Evolutionary conservation across 805 yeast species (phyloP).

Genomic region (Wickerhamiella domercqiae): DNA sequence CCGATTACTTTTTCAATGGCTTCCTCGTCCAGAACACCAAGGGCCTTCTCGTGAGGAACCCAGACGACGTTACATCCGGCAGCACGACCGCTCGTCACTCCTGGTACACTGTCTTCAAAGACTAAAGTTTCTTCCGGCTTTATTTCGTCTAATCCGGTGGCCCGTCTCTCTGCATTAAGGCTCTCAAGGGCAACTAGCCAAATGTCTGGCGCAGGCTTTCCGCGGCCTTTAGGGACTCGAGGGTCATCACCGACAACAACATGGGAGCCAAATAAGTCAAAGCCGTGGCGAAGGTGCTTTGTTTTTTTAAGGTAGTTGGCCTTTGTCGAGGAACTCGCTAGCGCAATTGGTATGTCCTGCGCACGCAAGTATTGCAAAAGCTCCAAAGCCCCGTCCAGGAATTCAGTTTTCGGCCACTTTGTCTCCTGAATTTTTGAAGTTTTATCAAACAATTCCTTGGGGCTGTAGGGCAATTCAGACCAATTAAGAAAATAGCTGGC

Average conservation of each 20-base stretch:
- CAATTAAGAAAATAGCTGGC: slow-evolving; percentile 48
- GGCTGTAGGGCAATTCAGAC: slow-evolving; percentile 50
- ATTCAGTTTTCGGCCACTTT: slow-evolving; percentile 48
- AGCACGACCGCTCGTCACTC: slow-evolving; percentile 67
- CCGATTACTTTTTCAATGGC: slow-evolving; percentile 30
- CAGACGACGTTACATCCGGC: slow-evolving; percentile 82
- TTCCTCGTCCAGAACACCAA: slow-evolving; percentile 36
- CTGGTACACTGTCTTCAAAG: slow-evolving; percentile 93
- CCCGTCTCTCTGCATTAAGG: slow-evolving; percentile 40
- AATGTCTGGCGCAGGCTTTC: slow-evolving; percentile 89
- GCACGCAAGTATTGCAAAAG: slow-evolving; percentile 39
- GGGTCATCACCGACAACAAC: slow-evolving; percentile 81
- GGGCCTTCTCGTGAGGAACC: slow-evolving; percentile 79
- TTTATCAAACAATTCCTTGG: slow-evolving; percentile 43
- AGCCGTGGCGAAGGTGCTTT: slow-evolving; percentile 45
- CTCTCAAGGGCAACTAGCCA: slow-evolving; percentile 70
- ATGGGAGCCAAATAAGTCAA: slow-evolving; percentile 48
- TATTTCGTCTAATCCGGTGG: slow-evolving; percentile 32
- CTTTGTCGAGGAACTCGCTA: slow-evolving; percentile 72
- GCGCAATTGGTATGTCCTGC: slow-evolving; percentile 58
- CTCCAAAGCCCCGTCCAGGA: slow-evolving; percentile 76
- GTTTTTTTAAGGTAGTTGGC: slow-evolving; percentile 60
- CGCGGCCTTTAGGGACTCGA: slow-evolving; percentile 68
- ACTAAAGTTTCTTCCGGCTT: slow-evolving; percentile 66
- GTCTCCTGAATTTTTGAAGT: slow-evolving; percentile 38